These are phyloP conservation scores for Pseudopyrenochaeta lycopersici DNA, from an alignment of 2,329 filamentous ascomycete species.

Conservation along the genomic window DNA sequence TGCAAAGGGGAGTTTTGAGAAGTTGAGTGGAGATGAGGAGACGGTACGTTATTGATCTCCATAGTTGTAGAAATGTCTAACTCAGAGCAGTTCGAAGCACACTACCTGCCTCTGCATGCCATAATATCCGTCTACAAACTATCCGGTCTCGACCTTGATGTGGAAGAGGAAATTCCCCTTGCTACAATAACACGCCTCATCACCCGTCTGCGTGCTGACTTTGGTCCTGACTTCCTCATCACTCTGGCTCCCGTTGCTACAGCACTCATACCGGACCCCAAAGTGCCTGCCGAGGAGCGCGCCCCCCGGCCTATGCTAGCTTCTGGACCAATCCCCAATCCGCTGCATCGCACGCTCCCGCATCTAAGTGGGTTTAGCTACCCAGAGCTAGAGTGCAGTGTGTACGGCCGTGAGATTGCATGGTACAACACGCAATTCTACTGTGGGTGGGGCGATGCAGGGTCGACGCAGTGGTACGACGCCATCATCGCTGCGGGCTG, in stretches of 20 bases:
- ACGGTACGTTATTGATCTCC: constrained; percentile 25
- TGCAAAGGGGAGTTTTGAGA: constrained; percentile 75
- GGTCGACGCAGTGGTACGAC: constrained; percentile 61
- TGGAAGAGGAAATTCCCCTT: constrained; percentile 77
- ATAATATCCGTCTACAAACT: constrained; percentile 66
- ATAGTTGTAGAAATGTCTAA: neutral
- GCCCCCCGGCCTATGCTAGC: constrained; percentile 41
- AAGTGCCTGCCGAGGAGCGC: constrained; percentile 39
- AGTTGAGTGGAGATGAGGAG: constrained; percentile 49
- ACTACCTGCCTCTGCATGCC: constrained; percentile 74
- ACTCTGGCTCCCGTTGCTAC: constrained; percentile 84
- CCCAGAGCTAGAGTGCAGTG: constrained; percentile 69
- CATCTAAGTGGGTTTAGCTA: constrained; percentile 88
- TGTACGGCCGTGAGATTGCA: constrained; percentile 62
- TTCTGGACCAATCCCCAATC: constrained; percentile 41
- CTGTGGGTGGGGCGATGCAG: constrained; percentile 82
- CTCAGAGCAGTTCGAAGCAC: constrained; percentile 70
- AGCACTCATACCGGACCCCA: constrained; percentile 66
- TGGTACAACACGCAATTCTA: constrained; percentile 97
- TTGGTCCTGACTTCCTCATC: constrained; percentile 75
- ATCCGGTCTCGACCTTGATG: constrained; percentile 52
- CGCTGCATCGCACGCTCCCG: constrained; percentile 47
- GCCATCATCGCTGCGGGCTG: constrained; percentile 71
- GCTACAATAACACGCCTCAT: constrained; percentile 65
- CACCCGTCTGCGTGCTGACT: constrained; percentile 65